Conservation (phyloP, 257 asterid species). For the Plantago major region DNA sequence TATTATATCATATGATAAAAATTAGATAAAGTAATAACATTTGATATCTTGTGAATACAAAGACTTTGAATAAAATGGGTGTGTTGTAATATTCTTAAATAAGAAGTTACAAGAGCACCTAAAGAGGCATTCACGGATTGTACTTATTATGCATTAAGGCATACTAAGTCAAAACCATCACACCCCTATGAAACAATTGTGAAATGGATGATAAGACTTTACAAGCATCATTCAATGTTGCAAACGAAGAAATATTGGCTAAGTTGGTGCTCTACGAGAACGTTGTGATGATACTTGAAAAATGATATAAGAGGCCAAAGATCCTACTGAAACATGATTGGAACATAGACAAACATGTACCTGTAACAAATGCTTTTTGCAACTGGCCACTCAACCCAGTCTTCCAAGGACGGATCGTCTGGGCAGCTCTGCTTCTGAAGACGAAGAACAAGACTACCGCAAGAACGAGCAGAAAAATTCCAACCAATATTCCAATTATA, state of each 20-base stretch:
- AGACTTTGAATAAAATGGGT: too few relatives aligned
- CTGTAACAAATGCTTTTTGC: conserved; percentile 89
- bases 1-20: neutral
- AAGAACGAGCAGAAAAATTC: conserved; percentile 36
- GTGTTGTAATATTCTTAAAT: too few relatives aligned
- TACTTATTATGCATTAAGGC: too few relatives aligned
- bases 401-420: conserved; percentile 77
- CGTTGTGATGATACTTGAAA: neutral
- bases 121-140: too few relatives aligned
- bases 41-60: neutral
- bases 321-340: too few relatives aligned
- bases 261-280: too few relatives aligned
- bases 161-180: too few relatives aligned
- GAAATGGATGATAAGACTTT: too few relatives aligned
- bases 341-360: conserved; percentile 25
- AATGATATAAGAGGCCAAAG: neutral
- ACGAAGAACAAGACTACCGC: conserved; percentile 32
- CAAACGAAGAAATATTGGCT: too few relatives aligned
- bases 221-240: too few relatives aligned
- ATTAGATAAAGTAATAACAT: neutral
- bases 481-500: conserved; percentile 41
- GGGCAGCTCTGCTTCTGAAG: conserved; percentile 61
- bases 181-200: too few relatives aligned
- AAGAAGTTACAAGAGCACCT: too few relatives aligned
- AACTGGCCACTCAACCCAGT: conserved; percentile 89